Evolutionary conservation across 441 rosid species (phyloP).

Genomic region (Brassica hybrid): DNA sequence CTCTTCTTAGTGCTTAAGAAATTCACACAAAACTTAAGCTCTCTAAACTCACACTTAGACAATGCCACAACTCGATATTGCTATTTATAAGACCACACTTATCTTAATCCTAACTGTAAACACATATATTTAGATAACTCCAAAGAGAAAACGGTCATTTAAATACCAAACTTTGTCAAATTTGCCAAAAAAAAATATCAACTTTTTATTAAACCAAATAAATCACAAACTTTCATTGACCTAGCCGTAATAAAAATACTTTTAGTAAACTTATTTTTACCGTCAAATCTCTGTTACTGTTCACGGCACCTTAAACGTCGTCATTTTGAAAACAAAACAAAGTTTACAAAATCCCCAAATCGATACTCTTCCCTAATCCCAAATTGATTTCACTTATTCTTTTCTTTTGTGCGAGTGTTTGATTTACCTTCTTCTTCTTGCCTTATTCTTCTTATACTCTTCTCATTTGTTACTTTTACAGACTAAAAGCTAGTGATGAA

Average conservation of each 20-base stretch:
- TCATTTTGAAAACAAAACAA: not conserved
- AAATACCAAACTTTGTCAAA: not conserved
- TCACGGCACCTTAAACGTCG: not conserved
- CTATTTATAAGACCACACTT: too few species aligned
- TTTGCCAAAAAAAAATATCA: not conserved
- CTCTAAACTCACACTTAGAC: too few species aligned
- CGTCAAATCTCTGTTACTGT: not conserved
- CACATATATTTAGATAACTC: too few species aligned
- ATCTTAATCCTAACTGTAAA: too few species aligned
- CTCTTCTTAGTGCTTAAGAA: too few species aligned
- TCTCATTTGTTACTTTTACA: not conserved
- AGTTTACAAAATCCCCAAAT: not conserved
- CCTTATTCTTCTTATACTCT: not conserved
- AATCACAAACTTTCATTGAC: not conserved
- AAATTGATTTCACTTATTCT: not conserved
- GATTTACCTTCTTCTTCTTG: too few species aligned
- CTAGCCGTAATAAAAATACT: not conserved
- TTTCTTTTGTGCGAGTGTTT: not conserved
- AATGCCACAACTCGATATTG: too few species aligned
- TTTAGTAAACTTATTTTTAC: not conserved
- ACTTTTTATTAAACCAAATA: not conserved
- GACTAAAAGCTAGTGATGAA: not conserved
- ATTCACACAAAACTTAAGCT: too few species aligned
- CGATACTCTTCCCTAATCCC: not conserved
- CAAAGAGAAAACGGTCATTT: not conserved